phyloP scores from a whole-genome alignment of 169 alveolate species.

The Cryptosporidium meleagridis region DNA sequence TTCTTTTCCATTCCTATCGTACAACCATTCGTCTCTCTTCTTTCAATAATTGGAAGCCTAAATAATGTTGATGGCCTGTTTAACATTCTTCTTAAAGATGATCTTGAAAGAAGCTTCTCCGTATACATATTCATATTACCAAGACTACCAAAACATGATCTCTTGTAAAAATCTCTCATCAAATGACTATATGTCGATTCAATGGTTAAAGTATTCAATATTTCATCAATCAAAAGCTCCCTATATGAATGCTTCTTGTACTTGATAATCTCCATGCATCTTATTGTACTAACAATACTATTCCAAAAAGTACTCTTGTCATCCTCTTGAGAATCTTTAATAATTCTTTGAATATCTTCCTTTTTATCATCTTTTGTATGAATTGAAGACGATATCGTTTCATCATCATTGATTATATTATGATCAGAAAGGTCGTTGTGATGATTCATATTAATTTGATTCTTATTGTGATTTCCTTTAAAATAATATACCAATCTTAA shows the following conservation, averaged over 20 bases:
- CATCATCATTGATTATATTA: background rate
- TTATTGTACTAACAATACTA: constrained; percentile 21
- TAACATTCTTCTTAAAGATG: constrained; percentile 26
- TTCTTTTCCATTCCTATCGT: background rate
- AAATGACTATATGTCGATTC: background rate
- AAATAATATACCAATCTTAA: constrained; percentile 36
- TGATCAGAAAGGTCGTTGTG: too few relatives aligned
- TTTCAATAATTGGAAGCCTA: constrained; percentile 48
- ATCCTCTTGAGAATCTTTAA: background rate
- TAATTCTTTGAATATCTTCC: background rate
- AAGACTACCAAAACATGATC: constrained; percentile 2
- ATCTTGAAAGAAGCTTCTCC: constrained; percentile 13
- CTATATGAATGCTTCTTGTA: constrained; percentile 46
- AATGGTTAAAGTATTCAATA: constrained; percentile 15
- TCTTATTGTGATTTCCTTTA: constrained; percentile 14
- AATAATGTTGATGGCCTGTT: constrained; percentile 15
- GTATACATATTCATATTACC: constrained; percentile 36
- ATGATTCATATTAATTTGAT: background rate
- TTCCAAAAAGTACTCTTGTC: background rate
- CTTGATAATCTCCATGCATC: constrained; percentile 40
- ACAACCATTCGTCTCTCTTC: background rate
- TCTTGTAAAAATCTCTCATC: constrained; percentile 14
- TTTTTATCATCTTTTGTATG: background rate
- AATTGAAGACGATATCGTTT: background rate
- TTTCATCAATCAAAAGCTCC: constrained; percentile 55